These are phyloP conservation scores for Abortiporus biennis DNA, from an alignment of 1,284 basidiomycete genomes.

Conservation along the genomic window DNA sequence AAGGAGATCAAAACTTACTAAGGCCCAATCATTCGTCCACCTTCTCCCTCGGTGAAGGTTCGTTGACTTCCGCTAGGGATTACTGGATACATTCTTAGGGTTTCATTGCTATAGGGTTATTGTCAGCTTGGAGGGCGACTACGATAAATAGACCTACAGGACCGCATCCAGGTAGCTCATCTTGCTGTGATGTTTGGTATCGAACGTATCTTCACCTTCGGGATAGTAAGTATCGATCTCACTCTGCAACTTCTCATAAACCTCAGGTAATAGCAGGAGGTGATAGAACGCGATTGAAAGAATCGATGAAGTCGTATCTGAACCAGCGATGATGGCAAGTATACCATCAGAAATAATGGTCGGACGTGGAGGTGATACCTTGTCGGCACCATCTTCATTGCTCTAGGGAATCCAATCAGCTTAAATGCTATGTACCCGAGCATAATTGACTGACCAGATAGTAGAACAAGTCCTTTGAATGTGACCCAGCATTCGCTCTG, in stretches of 20 bases:
- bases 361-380: conserved; percentile 11
- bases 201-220: conserved; percentile 18
- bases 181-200: conserved; percentile 14
- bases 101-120: conserved; percentile 44
- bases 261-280: conserved; percentile 16
- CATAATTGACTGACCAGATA: conserved; percentile 14
- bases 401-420: neutral
- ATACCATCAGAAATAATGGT: conserved; percentile 17
- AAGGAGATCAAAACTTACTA: conserved; percentile 18
- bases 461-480: conserved; percentile 17
- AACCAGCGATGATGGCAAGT: conserved; percentile 23
- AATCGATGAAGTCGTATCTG: conserved; percentile 24
- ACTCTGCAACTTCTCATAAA: conserved; percentile 16
- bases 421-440: neutral
- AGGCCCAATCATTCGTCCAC: conserved; percentile 15
- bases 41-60: conserved; percentile 20
- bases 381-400: conserved; percentile 19
- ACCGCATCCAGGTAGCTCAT: conserved; percentile 26
- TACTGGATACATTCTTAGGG: conserved; percentile 48
- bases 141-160: conserved; percentile 19
- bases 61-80: conserved; percentile 47
- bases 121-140: neutral
- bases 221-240: conserved; percentile 25
- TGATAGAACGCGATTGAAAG: conserved; percentile 17
- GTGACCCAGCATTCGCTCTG: conserved; percentile 13